phyloP scores from a whole-genome alignment of 1,284 basidiomycete species.

The Papiliotrema fonsecae region DNA sequence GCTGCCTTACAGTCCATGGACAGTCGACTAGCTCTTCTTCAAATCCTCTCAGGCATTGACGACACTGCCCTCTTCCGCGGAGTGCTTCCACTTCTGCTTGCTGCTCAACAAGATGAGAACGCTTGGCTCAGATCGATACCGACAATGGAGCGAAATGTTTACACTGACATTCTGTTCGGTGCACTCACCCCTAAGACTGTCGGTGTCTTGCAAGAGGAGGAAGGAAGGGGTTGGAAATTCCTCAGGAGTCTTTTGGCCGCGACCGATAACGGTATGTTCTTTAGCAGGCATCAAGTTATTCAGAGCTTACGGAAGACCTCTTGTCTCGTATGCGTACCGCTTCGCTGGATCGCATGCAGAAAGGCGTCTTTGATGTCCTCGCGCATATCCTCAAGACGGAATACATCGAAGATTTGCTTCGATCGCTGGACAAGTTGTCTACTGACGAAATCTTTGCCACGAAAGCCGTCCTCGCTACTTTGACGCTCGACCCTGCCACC shows the following conservation, averaged over 20 bases:
- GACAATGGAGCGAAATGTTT: not conserved
- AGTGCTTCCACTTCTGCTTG: slow-evolving; percentile 59
- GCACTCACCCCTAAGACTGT: slow-evolving; percentile 18
- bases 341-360: slow-evolving; percentile 23
- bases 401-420: slow-evolving; percentile 26
- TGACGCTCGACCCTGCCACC: slow-evolving; percentile 20
- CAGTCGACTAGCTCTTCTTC: slow-evolving; percentile 59
- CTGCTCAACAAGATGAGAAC: slow-evolving; percentile 19
- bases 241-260: slow-evolving; percentile 12
- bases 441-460: slow-evolving; percentile 28
- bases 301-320: not conserved
- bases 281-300: too few relatives aligned
- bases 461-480: slow-evolving; percentile 21
- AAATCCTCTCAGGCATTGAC: slow-evolving; percentile 58
- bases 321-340: not conserved
- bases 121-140: not conserved
- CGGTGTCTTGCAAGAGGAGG: slow-evolving; percentile 17
- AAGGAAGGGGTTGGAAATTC: slow-evolving; percentile 22
- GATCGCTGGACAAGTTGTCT: slow-evolving; percentile 26
- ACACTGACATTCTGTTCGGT: slow-evolving; percentile 19
- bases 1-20: slow-evolving; percentile 56
- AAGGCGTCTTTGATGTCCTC: slow-evolving; percentile 33
- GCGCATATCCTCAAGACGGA: slow-evolving; percentile 21
- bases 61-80: slow-evolving; percentile 60
- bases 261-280: too few relatives aligned